A percentile compares a stretch with the other conserved stretches of the same genome.
Evolutionary conservation across 805 yeast species (phyloP).

Genomic region (Starmerella riodocensis): DNA sequence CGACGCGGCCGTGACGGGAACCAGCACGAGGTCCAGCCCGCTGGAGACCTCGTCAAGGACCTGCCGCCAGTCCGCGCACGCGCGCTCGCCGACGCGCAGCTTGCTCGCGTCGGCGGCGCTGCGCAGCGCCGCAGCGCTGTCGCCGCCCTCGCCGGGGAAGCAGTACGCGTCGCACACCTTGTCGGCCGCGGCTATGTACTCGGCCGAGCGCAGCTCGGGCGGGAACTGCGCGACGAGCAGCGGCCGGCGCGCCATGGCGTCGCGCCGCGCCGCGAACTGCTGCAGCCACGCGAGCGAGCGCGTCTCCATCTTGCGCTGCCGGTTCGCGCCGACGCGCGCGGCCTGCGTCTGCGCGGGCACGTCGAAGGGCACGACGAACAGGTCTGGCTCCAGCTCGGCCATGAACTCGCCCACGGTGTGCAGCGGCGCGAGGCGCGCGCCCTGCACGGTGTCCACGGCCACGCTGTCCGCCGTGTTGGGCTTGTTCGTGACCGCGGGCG

Average conservation of each 20-base stretch:
- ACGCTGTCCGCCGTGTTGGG: conserved; percentile 27
- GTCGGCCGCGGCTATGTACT: conserved; percentile 15
- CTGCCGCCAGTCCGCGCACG: conserved; percentile 16
- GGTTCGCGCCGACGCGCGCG: conserved; percentile 27
- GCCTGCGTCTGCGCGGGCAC: conserved; percentile 23
- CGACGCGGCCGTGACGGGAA: conserved; percentile 24
- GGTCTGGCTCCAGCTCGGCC: conserved; percentile 23
- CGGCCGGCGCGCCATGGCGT: not conserved
- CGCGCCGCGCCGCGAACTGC: conserved; percentile 12
- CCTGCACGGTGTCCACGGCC: conserved; percentile 29
- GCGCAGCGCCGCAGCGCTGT: not conserved
- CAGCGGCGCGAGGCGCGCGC: conserved; percentile 25
- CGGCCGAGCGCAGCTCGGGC: conserved; percentile 21
- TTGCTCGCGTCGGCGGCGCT: conserved; percentile 1
- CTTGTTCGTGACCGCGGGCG: conserved; percentile 21
- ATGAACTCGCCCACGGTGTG: conserved; percentile 19
- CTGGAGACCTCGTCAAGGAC: conserved; percentile 21
- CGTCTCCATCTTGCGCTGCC: conserved; percentile 28
- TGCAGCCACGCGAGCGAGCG: conserved; percentile 28
- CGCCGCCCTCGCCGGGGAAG: not conserved
- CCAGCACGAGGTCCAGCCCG: conserved; percentile 29
- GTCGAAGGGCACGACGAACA: conserved; percentile 29
- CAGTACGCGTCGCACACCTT: conserved; percentile 13
- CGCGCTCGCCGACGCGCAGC: conserved; percentile 9
- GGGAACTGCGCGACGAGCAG: conserved; percentile 25